Evolutionary conservation across 2,329 filamentous ascomycete species (phyloP).

Genomic region (Diaporthe australafricana): DNA sequence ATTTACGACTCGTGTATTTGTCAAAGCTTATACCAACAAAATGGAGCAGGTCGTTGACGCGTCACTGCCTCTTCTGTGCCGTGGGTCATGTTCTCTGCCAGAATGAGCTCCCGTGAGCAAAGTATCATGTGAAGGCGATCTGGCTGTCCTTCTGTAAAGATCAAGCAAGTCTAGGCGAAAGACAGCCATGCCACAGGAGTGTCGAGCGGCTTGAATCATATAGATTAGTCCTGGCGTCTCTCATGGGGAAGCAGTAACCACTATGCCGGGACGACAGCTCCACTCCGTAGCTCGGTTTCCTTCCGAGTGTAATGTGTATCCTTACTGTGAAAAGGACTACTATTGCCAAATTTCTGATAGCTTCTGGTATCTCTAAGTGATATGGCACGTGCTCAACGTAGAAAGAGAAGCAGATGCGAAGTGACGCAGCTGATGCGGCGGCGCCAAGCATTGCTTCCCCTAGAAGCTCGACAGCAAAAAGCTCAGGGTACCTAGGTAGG

Average conservation of each 20-base stretch:
- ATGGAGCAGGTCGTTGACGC: conserved; percentile 34
- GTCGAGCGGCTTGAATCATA: neutral
- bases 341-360: no score
- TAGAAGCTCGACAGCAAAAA: neutral
- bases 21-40: conserved; percentile 38
- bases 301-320: neutral
- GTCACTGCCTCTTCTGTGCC: neutral
- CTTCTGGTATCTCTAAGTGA: neutral
- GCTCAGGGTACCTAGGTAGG: no score
- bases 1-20: conserved; percentile 18
- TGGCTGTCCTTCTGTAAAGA: neutral
- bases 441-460: conserved; percentile 1
- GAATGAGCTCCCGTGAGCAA: neutral
- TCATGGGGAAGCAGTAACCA: neutral
- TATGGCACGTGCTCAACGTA: conserved; percentile 9
- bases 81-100: conserved; percentile 7
- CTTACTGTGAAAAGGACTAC: no score
- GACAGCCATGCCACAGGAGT: neutral
- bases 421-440: neutral
- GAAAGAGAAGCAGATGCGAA: neutral
- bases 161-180: neutral
- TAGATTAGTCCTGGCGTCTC: neutral
- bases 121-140: neutral
- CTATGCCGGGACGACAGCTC: neutral
- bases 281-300: neutral